Evolutionary conservation across 306 rosid species (phyloP), one percentile per base, ranked within the genome.

Genomic region (Potentilla sterilis): DNA sequence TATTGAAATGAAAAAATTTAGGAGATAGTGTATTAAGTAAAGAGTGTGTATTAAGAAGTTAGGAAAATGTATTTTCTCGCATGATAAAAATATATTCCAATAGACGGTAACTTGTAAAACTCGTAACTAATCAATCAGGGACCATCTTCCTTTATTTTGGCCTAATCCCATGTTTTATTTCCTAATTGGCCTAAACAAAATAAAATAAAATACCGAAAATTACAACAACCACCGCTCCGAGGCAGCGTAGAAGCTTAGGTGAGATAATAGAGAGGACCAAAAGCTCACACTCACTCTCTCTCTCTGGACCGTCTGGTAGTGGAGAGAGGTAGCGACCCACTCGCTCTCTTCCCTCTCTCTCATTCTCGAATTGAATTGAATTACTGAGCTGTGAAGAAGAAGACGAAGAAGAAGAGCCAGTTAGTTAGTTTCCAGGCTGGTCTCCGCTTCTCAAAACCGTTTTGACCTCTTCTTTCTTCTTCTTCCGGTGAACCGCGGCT

Each of bases 291-390:
- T 64, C 62, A 14, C n/a, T 9, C 41, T 0, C 28, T n/a, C 80
- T 4, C 72, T 54, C 65, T 67, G 82, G 84, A 81, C 81, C 65
- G 81, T 81, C 84, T 71, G 84, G 84, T 81, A 16, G 74, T 15
- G 57, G 48, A 55, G 83, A 82, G 28, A 28, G 28, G 28, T 28
- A 28, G 28, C 0, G 40, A 37, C 40, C 5, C 40, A 5, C 40
- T n/a, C 63, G 42, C 16, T 28, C 78, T 35, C 75, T 49, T n/a
- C 78, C 44, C 75, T 43, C 67, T 64, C 78, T 13, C 66, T n/a
- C 48, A 19, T 70, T 75, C 42, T 70, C 4, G n/a, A 62, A 59
- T 59, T 59, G n/a, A 62, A 59, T 59, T 59, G 38, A 62, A 32
- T 62, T 62, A 28, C 67, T 15, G 67, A 14, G 42, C 54, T 6